Evolutionary conservation across 352 stramenopile species (phyloP), one percentile per base, ranked within the genome.

Genomic region (Pythium rishiriense): DNA sequence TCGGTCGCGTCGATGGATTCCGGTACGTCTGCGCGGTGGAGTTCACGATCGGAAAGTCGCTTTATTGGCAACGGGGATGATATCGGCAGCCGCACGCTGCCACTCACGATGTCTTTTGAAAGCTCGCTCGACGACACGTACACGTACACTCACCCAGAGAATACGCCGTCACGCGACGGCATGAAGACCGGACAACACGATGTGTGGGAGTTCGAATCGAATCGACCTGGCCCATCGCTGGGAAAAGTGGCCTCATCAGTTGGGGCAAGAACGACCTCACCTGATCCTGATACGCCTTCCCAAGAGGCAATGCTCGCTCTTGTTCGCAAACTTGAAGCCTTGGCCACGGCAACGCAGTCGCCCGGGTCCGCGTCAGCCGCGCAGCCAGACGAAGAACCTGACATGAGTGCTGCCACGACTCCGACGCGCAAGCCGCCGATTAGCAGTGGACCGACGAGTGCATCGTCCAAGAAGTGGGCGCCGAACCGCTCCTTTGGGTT

Each of bases 251-350:
- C 63, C 17, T 47, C n/a, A 25, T 14, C 25, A 28, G 1, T 55
- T 59, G 65, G 52, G 8, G 56, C 63, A 12, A 55, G 66, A 29
- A 66, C 61, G 17, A 64, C 58, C 31, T 9, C 46, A 46, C 29
- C 46, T 12, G 47, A 59, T 19, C 62, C 72, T 8, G 46, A 63
- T 8, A 66, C 68, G n/a, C 70, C 62, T n/a, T 79, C 74, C 11
- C 71, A 66, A 1, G 66, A 73, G 24, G 69, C 74, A 15, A 82
- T 81, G 50, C 61, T 75, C 17, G 64, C 69, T 5, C 59, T 80
- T 21, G 76, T 77, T 28, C 66, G 70, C 4, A 76, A 82, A 26
- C 68, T 81, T 19, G 78, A 82, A 47, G 64, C 69, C 4, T 43
- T 69, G 19, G 52, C 62, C 19, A 58, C 62, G 21, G 37, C 53